Percentiles rank a stretch among this genome's conserved stretches.
phyloP scores from a whole-genome alignment of 768 basidiomycete species.

The Mycena epipterygia region DNA sequence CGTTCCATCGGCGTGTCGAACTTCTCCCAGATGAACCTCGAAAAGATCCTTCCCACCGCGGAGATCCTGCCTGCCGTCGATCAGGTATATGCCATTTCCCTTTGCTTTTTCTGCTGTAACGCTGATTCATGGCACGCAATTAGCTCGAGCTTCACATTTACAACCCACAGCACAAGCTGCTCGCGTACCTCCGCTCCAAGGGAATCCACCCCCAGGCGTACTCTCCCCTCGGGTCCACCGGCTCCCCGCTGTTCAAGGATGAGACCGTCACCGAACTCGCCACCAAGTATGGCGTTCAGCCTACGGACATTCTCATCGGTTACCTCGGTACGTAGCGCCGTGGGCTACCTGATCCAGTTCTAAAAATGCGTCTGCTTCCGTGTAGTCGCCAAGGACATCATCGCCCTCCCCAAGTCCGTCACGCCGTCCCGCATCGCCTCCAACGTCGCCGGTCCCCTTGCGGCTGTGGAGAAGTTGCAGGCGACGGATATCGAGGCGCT shows the following conservation, averaged over 20 bases:
- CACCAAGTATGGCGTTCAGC: conserved; percentile 63
- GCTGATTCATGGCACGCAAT: neutral
- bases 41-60: conserved; percentile 77
- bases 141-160: conserved; percentile 83
- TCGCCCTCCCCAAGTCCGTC: conserved; percentile 84
- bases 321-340: conserved; percentile 75
- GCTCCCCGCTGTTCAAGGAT: conserved; percentile 76
- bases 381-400: conserved; percentile 72
- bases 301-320: conserved; percentile 72
- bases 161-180: conserved; percentile 80
- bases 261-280: conserved; percentile 73
- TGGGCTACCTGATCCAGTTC: no score
- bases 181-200: conserved; percentile 73
- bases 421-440: conserved; percentile 75
- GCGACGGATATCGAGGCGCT: conserved; percentile 67
- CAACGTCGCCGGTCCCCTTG: conserved; percentile 67
- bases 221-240: conserved; percentile 82
- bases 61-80: conserved; percentile 80
- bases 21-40: conserved; percentile 76
- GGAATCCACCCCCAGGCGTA: conserved; percentile 83
- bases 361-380: conserved; percentile 19
- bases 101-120: neutral
- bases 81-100: conserved; percentile 59
- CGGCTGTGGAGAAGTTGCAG: conserved; percentile 60
- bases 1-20: conserved; percentile 82